Evolutionary conservation across 1,284 basidiomycete species (phyloP).

Genomic region (Pholiota adiposa): DNA sequence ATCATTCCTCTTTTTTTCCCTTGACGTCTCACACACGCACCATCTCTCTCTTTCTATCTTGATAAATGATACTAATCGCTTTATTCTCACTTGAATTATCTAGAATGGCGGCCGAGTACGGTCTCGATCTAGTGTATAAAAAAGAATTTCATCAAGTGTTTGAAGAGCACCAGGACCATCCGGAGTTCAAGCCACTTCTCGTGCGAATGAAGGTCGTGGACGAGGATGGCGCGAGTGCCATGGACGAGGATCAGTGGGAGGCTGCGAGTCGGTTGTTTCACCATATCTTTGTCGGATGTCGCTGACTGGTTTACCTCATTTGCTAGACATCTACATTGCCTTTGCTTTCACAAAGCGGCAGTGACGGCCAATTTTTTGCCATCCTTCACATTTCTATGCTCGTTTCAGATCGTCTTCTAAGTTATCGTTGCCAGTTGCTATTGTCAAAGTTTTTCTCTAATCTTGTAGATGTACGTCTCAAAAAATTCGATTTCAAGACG

Average conservation of each 20-base stretch:
- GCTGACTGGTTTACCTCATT: not conserved
- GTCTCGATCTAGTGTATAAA: slow-evolving; percentile 77
- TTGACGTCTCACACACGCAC: not conserved
- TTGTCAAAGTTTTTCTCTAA: not conserved
- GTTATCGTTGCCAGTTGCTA: not conserved
- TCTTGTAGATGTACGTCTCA: not conserved
- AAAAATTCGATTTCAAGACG: not conserved
- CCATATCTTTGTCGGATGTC: not conserved
- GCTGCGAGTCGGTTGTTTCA: slow-evolving; percentile 82
- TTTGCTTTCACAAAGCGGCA: slow-evolving; percentile 34
- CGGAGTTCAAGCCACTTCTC: slow-evolving; percentile 81
- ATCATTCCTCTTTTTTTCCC: no score
- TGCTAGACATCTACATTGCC: slow-evolving; percentile 33
- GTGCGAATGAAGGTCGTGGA: slow-evolving; percentile 90
- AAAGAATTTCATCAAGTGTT: slow-evolving; percentile 91
- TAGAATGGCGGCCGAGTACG: slow-evolving; percentile 86
- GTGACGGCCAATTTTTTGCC: not conserved
- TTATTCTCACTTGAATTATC: slow-evolving; percentile 1
- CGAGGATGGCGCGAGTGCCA: slow-evolving; percentile 80
- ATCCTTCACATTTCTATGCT: not conserved
- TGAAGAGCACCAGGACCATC: slow-evolving; percentile 73
- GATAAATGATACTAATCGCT: slow-evolving; percentile 1
- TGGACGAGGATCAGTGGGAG: slow-evolving; percentile 95
- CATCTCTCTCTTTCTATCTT: slow-evolving; percentile 15
- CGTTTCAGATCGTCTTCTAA: not conserved